Base-by-base conservation (phyloP, 768 basidiomycete genomes). In the Auriculariales sp. region DNA sequence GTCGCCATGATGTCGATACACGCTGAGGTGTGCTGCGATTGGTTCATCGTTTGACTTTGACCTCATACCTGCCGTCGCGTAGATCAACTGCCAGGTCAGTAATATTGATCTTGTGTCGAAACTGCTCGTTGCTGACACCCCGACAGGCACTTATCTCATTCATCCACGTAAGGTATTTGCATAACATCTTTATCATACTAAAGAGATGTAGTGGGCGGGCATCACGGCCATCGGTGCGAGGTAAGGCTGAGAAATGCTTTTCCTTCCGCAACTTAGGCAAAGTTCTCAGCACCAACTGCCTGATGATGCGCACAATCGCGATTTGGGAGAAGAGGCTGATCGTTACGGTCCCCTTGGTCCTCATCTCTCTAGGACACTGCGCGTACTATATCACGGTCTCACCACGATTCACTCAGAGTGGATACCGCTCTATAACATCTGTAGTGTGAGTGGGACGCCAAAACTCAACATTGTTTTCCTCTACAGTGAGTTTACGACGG, bases 261-360 rank as follows among this genome's bases (percentile, higher is more conserved):
- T 79, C 82, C 78, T 68, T 83, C 46, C 70, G 81, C 61, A 81
- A 81, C 80, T 81, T n/a, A n/a, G n/a, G n/a, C n/a, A n/a, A n/a
- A 58, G 52, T 72, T 56, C 33, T 17, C 24, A 32, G 24, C 5
- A 17, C 12, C 9, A 3, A 28, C 29, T 24, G 15, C 17, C 7
- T n/a, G 51, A 17, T 30, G 54, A 54, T 66, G 59, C 48, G 24
- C 50, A 84, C 79, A 3, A 71, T 84, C 44, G 81, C 81, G 9
- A 68, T 86, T 24, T 86, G 81, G 83, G 74, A 83, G 49, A 73
- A 79, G 42, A 68, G 73, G 49, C 64, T 61, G 25, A 62, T 61
- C n/a, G 65, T 83, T 34, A 60, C 77, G 11, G 56, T 72, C 22
- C 65, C 71, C 17, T 70, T 85, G 33, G 68, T 72, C 22, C 51